Conservation (phyloP, 768 basidiomycete species). For the Sarcomyxa edulis region DNA sequence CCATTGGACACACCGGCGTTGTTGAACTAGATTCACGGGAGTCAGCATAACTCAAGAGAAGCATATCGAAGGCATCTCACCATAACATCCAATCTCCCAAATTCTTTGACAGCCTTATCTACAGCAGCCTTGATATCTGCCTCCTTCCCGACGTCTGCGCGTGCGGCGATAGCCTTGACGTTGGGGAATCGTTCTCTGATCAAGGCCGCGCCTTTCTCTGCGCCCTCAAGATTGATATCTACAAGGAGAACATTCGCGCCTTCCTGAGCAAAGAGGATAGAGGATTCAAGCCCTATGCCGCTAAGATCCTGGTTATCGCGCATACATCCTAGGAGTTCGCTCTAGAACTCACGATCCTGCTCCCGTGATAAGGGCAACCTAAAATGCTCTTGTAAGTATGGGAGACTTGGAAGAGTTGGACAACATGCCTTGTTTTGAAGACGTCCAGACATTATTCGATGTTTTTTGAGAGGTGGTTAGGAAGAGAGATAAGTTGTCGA, state of each 20-base stretch:
- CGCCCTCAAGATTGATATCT: constrained; percentile 80
- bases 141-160: constrained; percentile 89
- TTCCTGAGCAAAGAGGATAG: constrained; percentile 92
- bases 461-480: constrained; percentile 7
- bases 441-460: constrained; percentile 52
- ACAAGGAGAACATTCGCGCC: constrained; percentile 88
- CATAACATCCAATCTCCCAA: constrained; percentile 95
- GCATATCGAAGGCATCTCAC: constrained; percentile 46
- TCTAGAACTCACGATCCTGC: constrained; percentile 87
- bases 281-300: constrained; percentile 94
- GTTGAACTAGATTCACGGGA: constrained; percentile 64
- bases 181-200: constrained; percentile 66
- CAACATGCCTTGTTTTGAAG: constrained; percentile 56
- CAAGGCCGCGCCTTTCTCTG: constrained; percentile 56
- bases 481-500: constrained; percentile 1
- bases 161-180: constrained; percentile 62
- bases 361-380: constrained; percentile 83
- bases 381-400: constrained; percentile 5
- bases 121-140: constrained; percentile 79
- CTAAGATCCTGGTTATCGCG: constrained; percentile 39
- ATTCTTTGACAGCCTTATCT: constrained; percentile 71
- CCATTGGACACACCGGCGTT: constrained; percentile 64
- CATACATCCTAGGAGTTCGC: no score
- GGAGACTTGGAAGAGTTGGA: constrained; percentile 5
- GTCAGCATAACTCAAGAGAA: background rate